A percentile compares a stretch with the other conserved stretches of the same genome.
These are phyloP conservation scores for Trypanosomatidae sp. DNA, from an alignment of 208 protist genomes.

Conservation along the genomic window DNA sequence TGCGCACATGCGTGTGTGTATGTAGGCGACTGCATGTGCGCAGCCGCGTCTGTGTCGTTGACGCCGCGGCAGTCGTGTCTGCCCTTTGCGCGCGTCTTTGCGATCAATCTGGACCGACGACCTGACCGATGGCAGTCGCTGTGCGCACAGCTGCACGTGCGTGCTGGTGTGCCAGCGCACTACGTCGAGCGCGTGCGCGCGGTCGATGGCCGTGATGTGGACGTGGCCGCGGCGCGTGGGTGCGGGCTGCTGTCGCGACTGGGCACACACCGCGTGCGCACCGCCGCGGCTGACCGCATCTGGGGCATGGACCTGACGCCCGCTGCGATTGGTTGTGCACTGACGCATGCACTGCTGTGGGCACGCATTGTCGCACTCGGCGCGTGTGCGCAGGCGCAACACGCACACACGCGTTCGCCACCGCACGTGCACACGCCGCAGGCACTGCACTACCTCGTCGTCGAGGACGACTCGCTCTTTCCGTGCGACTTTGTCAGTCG, in stretches of 20 bases:
- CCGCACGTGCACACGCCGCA: neutral
- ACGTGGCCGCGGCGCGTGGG: slow-evolving; percentile 9
- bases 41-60: neutral
- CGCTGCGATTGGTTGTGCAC: slow-evolving; percentile 65
- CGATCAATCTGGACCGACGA: slow-evolving; percentile 66
- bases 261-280: slow-evolving; percentile 24
- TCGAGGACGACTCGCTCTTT: slow-evolving; percentile 52
- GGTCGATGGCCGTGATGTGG: slow-evolving; percentile 25
- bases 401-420: neutral
- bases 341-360: slow-evolving; percentile 67
- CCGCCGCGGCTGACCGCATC: slow-evolving; percentile 19
- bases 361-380: slow-evolving; percentile 28
- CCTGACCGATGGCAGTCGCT: slow-evolving; percentile 41
- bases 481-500: slow-evolving; percentile 15
- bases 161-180: slow-evolving; percentile 11
- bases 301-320: slow-evolving; percentile 82
- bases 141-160: slow-evolving; percentile 13
- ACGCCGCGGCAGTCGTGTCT: neutral
- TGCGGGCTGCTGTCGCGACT: slow-evolving; percentile 47
- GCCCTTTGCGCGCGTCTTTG: slow-evolving; percentile 11
- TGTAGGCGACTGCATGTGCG: too few relatives aligned
- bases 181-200: slow-evolving; percentile 27
- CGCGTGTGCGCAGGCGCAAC: too few relatives aligned
- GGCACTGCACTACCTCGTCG: slow-evolving; percentile 8
- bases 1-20: too few relatives aligned